Evolutionary conservation across 164 flowering plant species (phyloP), one percentile per base, ranked within the genome.

Genomic region (Cinnamomum micranthum): DNA sequence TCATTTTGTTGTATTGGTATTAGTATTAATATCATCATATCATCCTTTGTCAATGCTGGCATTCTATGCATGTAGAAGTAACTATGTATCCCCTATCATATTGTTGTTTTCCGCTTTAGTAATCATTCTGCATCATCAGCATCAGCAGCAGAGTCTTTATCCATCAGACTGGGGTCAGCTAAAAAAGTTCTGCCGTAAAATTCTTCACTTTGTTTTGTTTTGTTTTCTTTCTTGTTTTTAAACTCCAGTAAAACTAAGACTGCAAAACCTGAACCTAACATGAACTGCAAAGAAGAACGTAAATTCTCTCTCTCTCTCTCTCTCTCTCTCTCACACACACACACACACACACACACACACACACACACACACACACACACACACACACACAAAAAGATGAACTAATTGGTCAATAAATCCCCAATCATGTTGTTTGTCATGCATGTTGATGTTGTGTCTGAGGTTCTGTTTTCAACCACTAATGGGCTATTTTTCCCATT

Each of bases 391-490:
- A 41, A 11, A 41, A 41, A 55, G 60, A 17, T 55, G 60, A 20
- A 55, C 60, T 55, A 55, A 55, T 15, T 55, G 60, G 10, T 41
- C 47, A 41, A 60, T 60, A 11, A 63, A 64, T 63, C 33, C 35
- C 22, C 69, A 13, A 25, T 70, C n/a, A 33, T 55, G 20, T 59
- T 59, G 55, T 60, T 64, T 67, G 58, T 22, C 50, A 13, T 68
- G 27, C 66, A 50, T 72, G 12, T 64, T 72, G 51, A 62, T 72
- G 22, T 64, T 72, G 63, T 27, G 35, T n/a, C 70, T 25, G 52
- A 12, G 31, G 28, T 13, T 17, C 28, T 62, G 64, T 55, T 71
- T 76, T 22, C 20, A 50, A 31, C 25, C 13, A 22, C 65, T 50
- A 33, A 33, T 35, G 64, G 6, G 13, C 65, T 35, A 14, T 72